Evolutionary conservation across 2,329 filamentous ascomycete genomes (phyloP).

Genomic region (Arthrobotrys conoides): DNA sequence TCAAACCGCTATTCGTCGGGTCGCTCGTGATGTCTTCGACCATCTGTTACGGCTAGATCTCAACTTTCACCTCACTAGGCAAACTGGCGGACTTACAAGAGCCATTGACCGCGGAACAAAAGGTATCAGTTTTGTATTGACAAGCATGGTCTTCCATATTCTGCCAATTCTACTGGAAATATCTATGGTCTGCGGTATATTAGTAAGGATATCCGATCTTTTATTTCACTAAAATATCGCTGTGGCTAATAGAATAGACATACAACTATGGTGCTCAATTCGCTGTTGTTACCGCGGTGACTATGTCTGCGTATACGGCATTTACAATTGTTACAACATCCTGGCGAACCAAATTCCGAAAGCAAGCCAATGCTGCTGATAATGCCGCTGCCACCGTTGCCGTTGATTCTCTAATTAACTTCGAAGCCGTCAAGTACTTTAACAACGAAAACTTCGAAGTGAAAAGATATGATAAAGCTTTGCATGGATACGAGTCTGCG

Average conservation of each 20-base stretch:
- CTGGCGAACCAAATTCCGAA: conserved; percentile 96
- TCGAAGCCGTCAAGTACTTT: conserved; percentile 99
- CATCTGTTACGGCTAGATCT: conserved; percentile 90
- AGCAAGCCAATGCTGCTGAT: conserved; percentile 94
- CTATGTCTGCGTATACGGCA: conserved; percentile 94
- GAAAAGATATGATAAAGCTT: conserved; percentile 86
- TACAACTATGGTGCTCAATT: conserved; percentile 95
- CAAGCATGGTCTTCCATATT: conserved; percentile 98
- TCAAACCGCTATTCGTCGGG: conserved; percentile 92
- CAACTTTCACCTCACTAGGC: conserved; percentile 92
- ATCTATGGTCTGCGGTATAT: conserved; percentile 91
- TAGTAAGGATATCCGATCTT: conserved; percentile 69
- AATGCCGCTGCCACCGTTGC: conserved; percentile 95
- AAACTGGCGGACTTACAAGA: conserved; percentile 92
- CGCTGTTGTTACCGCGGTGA: conserved; percentile 87
- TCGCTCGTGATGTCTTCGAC: conserved; percentile 91
- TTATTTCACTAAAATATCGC: conserved; percentile 9
- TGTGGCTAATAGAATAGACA: conserved; percentile 70
- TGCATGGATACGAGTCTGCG: conserved; percentile 88
- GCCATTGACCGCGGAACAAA: conserved; percentile 98
- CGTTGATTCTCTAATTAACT: conserved; percentile 97
- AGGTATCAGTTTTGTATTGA: conserved; percentile 95
- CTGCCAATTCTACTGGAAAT: conserved; percentile 95
- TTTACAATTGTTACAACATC: conserved; percentile 97
- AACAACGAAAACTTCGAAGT: conserved; percentile 99